Conservation (phyloP, 1,284 basidiomycete genomes). For the Fomes fomentarius region DNA sequence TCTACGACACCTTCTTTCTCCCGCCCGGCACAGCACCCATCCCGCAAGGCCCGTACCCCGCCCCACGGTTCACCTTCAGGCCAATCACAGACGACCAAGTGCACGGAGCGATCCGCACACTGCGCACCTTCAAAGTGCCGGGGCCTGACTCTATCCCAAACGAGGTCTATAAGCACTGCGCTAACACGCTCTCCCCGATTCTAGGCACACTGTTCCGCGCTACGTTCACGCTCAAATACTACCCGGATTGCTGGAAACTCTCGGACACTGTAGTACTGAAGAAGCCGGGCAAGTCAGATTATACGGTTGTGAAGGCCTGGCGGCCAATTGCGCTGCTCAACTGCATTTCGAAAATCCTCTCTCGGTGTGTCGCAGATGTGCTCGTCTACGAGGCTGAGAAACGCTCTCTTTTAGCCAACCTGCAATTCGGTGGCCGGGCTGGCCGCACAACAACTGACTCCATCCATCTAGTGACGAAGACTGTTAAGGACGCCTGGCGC, state of each 20-base stretch:
- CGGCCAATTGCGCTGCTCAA: conserved; percentile 44
- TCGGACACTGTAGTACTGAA: no score
- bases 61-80: conserved; percentile 28
- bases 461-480: conserved; percentile 35
- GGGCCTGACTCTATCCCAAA: conserved; percentile 41
- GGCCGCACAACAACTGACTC: conserved; percentile 42
- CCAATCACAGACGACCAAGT: conserved; percentile 29
- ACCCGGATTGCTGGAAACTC: no score
- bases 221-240: no score
- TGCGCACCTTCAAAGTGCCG: conserved; percentile 39
- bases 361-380: conserved; percentile 30
- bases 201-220: conserved; percentile 36
- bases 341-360: conserved; percentile 39
- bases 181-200: conserved; percentile 29
- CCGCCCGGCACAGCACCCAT: conserved; percentile 12
- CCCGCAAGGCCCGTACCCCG: conserved; percentile 20
- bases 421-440: conserved; percentile 40
- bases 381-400: conserved; percentile 29
- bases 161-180: conserved; percentile 34
- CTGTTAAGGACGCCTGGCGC: conserved; percentile 39
- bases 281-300: no score
- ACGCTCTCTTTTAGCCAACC: conserved; percentile 26
- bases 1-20: conserved; percentile 38
- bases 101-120: conserved; percentile 1
- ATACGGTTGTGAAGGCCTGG: no score